Conservation (phyloP, 2,329 filamentous ascomycete genomes). For the Hypomyces rosellus region DNA sequence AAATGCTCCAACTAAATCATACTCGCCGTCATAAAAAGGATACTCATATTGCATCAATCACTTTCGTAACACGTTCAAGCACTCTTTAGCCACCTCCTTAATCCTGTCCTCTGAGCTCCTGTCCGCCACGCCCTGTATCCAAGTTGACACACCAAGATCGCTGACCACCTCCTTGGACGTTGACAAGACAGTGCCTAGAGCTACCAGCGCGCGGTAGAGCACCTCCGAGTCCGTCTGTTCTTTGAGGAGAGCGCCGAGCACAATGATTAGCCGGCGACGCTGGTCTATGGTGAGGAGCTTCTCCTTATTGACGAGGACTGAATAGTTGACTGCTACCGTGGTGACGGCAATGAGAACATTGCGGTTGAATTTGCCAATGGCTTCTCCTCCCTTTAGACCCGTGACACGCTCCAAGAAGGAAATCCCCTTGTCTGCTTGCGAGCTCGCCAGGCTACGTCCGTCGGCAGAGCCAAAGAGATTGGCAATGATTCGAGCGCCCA, state of each 20-base stretch:
- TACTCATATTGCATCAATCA: background rate
- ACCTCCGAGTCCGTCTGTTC: constrained; percentile 73
- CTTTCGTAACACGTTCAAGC: constrained; percentile 27
- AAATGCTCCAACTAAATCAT: no score
- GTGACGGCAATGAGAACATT: constrained; percentile 78
- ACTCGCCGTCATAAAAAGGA: no score
- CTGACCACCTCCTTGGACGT: constrained; percentile 40
- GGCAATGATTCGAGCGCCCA: constrained; percentile 71
- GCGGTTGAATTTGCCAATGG: constrained; percentile 56
- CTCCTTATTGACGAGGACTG: constrained; percentile 58
- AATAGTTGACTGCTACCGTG: constrained; percentile 78
- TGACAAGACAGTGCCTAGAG: constrained; percentile 67
- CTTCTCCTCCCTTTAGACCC: constrained; percentile 39
- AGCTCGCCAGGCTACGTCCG: constrained; percentile 61
- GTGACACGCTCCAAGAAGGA: constrained; percentile 58
- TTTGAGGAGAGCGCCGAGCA: constrained; percentile 56
- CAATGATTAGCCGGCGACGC: constrained; percentile 45
- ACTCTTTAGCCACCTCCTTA: constrained; percentile 41
- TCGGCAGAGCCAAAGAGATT: constrained; percentile 76
- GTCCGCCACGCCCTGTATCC: constrained; percentile 38
- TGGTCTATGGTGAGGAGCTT: constrained; percentile 30
- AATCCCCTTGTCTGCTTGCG: constrained; percentile 52
- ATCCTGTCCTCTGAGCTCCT: constrained; percentile 42
- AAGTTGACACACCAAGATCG: constrained; percentile 34
- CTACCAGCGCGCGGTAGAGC: constrained; percentile 74